Evolutionary conservation across 768 basidiomycete genomes (phyloP).

Genomic region (Lentinula sp.): DNA sequence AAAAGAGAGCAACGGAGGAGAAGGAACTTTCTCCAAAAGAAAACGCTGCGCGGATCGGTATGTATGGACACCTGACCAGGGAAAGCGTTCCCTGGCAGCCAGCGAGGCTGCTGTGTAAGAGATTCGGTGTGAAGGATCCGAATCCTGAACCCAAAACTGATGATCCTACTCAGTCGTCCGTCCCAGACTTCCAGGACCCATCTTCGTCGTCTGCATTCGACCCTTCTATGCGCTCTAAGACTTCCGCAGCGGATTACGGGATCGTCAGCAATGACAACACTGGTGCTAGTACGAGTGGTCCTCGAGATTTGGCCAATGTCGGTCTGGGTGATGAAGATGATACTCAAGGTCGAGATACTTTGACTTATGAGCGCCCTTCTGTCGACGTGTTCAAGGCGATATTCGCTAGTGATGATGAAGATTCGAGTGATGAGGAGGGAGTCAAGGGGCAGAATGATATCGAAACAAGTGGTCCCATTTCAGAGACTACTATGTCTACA

Average conservation of each 20-base stretch:
- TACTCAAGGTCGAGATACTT: slow-evolving; percentile 77
- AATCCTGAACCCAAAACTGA: slow-evolving; percentile 36
- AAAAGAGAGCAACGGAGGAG: slow-evolving; percentile 33
- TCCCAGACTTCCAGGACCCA: neutral
- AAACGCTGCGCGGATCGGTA: slow-evolving; percentile 78
- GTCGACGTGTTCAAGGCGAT: slow-evolving; percentile 98
- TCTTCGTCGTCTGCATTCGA: neutral
- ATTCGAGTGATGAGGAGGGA: slow-evolving; percentile 62
- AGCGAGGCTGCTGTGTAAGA: slow-evolving; percentile 80
- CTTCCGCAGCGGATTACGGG: neutral
- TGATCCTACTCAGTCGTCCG: neutral
- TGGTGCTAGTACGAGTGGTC: slow-evolving; percentile 17
- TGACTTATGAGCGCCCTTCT: slow-evolving; percentile 82
- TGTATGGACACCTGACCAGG: slow-evolving; percentile 87
- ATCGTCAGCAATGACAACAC: slow-evolving; percentile 10
- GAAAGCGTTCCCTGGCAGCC: slow-evolving; percentile 75
- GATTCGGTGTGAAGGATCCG: slow-evolving; percentile 90
- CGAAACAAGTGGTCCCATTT: no score
- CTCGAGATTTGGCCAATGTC: slow-evolving; percentile 70
- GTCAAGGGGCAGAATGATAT: no score
- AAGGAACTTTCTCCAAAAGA: slow-evolving; percentile 69
- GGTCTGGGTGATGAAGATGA: slow-evolving; percentile 87
- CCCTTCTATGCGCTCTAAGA: neutral
- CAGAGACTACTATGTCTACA: no score
- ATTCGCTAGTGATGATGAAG: slow-evolving; percentile 92